phyloP scores from a whole-genome alignment of 1,284 basidiomycete species.

The Moesziomyces aphidis region DNA sequence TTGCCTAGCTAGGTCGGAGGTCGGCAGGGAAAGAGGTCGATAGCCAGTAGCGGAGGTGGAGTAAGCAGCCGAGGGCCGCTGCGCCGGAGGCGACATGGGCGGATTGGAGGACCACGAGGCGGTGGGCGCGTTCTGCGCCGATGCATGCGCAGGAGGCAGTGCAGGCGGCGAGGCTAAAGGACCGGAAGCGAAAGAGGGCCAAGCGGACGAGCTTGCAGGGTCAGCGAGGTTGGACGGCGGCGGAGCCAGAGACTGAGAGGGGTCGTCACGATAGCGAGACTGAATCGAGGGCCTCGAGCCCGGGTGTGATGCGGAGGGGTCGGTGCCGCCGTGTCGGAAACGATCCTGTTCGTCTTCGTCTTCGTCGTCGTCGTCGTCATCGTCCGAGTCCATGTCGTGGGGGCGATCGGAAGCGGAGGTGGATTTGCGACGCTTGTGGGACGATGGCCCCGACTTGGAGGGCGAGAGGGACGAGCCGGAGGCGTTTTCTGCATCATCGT shows the following conservation, averaged over 20 bases:
- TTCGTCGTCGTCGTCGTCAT: constrained; percentile 13
- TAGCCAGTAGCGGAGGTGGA: constrained; percentile 2
- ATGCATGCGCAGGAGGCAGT: neutral
- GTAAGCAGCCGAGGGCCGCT: constrained; percentile 13
- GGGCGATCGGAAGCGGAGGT: constrained; percentile 5
- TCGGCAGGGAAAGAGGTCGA: neutral
- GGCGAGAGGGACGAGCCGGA: constrained; percentile 9
- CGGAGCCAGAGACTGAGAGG: neutral
- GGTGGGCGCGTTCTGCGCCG: constrained; percentile 4
- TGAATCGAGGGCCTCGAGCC: constrained; percentile 3
- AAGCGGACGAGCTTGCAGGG: constrained; percentile 3
- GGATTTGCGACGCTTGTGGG: constrained; percentile 27
- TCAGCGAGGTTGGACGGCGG: constrained; percentile 4
- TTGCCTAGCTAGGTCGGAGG: neutral
- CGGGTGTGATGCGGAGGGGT: neutral
- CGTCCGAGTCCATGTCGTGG: neutral
- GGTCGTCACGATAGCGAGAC: constrained; percentile 6
- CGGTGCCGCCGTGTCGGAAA: constrained; percentile 1
- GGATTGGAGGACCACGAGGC: constrained; percentile 15
- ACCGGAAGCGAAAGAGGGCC: constrained; percentile 7
- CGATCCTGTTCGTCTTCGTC: constrained; percentile 11
- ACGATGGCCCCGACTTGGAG: constrained; percentile 1
- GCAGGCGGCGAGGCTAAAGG: constrained; percentile 5
- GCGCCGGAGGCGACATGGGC: constrained; percentile 25
- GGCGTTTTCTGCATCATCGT: constrained; percentile 29